A percentile compares a stretch with the other conserved stretches of the same genome.
Evolutionary conservation across 2,329 filamentous ascomycete genomes (phyloP).

Genomic region (Fusarium buxicola): DNA sequence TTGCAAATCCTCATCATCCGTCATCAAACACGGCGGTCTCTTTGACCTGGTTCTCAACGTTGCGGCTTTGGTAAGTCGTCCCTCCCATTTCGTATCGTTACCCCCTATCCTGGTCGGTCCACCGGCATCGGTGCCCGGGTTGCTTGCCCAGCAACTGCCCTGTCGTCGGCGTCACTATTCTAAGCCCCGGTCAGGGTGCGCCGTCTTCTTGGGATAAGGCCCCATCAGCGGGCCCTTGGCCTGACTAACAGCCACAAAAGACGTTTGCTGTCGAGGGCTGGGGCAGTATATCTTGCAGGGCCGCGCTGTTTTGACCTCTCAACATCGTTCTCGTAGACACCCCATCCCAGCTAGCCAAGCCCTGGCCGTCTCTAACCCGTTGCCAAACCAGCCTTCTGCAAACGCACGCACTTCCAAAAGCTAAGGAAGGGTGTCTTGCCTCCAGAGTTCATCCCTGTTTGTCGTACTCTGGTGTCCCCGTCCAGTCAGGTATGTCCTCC

Average conservation of each 20-base stretch:
- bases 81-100: slow-evolving; percentile 18
- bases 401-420: slow-evolving; percentile 31
- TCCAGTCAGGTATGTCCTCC: slow-evolving; percentile 23
- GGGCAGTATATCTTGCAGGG: slow-evolving; percentile 45
- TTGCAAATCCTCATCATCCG: slow-evolving; percentile 28
- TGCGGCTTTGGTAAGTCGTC: slow-evolving; percentile 6
- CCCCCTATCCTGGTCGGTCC: slow-evolving; percentile 15
- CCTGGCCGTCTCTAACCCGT: slow-evolving; percentile 41
- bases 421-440: slow-evolving; percentile 35
- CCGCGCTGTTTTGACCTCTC: slow-evolving; percentile 41
- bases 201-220: slow-evolving; percentile 35
- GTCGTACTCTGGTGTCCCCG: slow-evolving; percentile 21
- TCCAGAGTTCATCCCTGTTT: slow-evolving; percentile 36
- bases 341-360: slow-evolving; percentile 42
- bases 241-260: slow-evolving; percentile 37
- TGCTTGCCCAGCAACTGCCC: slow-evolving; percentile 9
- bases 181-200: slow-evolving; percentile 27
- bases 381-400: slow-evolving; percentile 30
- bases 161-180: slow-evolving; percentile 19
- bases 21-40: slow-evolving; percentile 19
- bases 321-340: slow-evolving; percentile 37
- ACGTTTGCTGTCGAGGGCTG: slow-evolving; percentile 21
- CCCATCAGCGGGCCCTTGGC: slow-evolving; percentile 27
- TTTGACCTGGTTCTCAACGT: slow-evolving; percentile 12
- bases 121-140: slow-evolving; percentile 29